These are phyloP conservation scores for Camellia lanceoleosa DNA, from an alignment of 148 eudicot species.

Conservation along the genomic window DNA sequence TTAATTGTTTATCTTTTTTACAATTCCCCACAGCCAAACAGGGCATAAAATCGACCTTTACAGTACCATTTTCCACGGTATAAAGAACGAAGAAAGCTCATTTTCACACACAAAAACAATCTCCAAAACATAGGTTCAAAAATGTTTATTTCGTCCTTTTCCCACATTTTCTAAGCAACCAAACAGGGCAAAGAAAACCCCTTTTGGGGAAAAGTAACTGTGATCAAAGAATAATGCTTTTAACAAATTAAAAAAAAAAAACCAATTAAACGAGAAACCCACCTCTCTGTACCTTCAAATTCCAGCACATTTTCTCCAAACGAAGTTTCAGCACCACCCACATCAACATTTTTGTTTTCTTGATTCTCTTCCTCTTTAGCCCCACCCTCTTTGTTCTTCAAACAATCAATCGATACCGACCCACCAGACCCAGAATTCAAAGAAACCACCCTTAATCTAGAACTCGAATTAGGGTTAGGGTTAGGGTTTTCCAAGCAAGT, in stretches of 20 bases:
- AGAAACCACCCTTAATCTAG: constrained; percentile 14
- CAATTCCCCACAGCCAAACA: background rate
- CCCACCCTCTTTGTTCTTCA: constrained; percentile 6
- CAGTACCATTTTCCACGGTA: background rate
- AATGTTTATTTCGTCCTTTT: background rate
- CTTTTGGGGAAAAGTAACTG: background rate
- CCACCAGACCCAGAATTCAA: background rate
- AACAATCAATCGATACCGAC: background rate
- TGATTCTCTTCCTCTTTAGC: background rate
- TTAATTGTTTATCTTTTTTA: background rate
- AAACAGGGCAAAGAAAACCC: constrained; percentile 2
- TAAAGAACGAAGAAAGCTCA: background rate
- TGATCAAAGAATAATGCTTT: background rate
- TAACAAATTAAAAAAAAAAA: background rate
- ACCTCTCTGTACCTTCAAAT: constrained; percentile 35
- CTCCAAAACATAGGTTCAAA: background rate
- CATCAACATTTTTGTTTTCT: constrained; percentile 7
- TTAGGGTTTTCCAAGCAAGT: background rate
- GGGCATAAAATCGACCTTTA: background rate
- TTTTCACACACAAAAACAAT: background rate
- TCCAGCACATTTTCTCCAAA: constrained; percentile 35
- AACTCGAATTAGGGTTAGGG: constrained; percentile 14
- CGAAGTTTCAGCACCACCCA: constrained; percentile 18
- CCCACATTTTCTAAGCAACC: constrained; percentile 9
- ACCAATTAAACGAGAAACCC: background rate